Conservation (phyloP, 108 stramenopile genomes). For the Pseudonitzschia delicatissima region DNA sequence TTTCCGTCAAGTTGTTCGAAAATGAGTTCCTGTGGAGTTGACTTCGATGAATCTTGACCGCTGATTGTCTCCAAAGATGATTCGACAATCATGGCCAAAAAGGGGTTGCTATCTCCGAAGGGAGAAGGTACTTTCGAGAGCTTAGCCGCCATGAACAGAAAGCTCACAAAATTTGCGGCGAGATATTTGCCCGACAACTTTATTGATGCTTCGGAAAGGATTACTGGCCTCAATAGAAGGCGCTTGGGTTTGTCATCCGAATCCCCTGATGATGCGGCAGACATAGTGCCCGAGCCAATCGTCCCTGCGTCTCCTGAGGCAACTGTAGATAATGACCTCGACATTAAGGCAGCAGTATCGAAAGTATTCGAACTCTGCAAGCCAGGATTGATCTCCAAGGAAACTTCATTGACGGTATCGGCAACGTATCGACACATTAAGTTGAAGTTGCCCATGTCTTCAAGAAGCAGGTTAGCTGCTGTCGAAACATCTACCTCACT, state of each 20-base stretch:
- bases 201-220: slow-evolving; percentile 16
- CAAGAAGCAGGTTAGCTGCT: slow-evolving; percentile 18
- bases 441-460: slow-evolving; percentile 59
- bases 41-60: slow-evolving; percentile 1
- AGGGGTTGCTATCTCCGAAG: slow-evolving; percentile 52
- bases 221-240: slow-evolving; percentile 28
- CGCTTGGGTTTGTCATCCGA: slow-evolving; percentile 22
- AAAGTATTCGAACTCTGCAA: background rate
- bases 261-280: background rate
- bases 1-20: slow-evolving; percentile 25
- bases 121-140: slow-evolving; percentile 46
- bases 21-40: slow-evolving; percentile 23
- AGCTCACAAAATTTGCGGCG: slow-evolving; percentile 70
- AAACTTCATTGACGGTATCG: slow-evolving; percentile 31
- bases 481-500: slow-evolving; percentile 3
- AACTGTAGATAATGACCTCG: background rate
- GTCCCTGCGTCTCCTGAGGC: background rate
- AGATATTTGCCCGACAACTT: slow-evolving; percentile 32
- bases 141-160: slow-evolving; percentile 44
- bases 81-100: slow-evolving; percentile 42
- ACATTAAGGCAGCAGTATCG: background rate
- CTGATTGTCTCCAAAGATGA: slow-evolving; percentile 8
- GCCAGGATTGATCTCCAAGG: slow-evolving; percentile 5
- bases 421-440: slow-evolving; percentile 46
- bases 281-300: background rate